Percentiles rank a stretch among this genome's conserved stretches.
Conservation (phyloP, 176 grass and related monocot species). For the Aegilops speltoides region DNA sequence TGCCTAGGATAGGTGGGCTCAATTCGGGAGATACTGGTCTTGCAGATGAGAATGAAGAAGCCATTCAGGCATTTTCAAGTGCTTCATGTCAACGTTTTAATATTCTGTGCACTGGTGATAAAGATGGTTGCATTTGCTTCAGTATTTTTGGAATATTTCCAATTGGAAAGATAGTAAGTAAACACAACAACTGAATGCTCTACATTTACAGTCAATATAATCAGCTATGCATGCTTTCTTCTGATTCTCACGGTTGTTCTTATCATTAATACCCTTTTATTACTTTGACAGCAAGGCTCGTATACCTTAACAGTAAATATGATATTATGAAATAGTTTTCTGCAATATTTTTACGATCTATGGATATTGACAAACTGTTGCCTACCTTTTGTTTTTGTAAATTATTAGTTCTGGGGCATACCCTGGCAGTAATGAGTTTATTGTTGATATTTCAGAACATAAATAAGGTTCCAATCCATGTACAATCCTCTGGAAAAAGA, state of each 20-base stretch:
- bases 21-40: constrained; percentile 64
- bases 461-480: constrained; percentile 54
- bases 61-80: constrained; percentile 63
- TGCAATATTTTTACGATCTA: not conserved
- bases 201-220: constrained; percentile 33
- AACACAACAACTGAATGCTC: constrained; percentile 2
- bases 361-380: not conserved
- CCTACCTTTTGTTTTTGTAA: not conserved
- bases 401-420: constrained; percentile 1
- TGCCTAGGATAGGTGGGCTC: constrained; percentile 87
- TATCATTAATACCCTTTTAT: constrained; percentile 17
- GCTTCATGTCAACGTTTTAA: constrained; percentile 87
- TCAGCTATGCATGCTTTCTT: constrained; percentile 22
- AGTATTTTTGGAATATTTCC: constrained; percentile 99
- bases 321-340: not conserved
- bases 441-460: constrained; percentile 75
- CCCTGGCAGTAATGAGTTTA: not conserved
- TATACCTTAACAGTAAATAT: constrained; percentile 13
- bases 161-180: constrained; percentile 96
- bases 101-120: constrained; percentile 76
- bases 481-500: constrained; percentile 38
- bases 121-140: constrained; percentile 95
- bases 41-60: constrained; percentile 64
- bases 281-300: not conserved
- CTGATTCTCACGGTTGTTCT: constrained; percentile 28